Evolutionary conservation across 495 filamentous ascomycete species (phyloP).

Genomic region (Hypoxylon lienhwacheense): DNA sequence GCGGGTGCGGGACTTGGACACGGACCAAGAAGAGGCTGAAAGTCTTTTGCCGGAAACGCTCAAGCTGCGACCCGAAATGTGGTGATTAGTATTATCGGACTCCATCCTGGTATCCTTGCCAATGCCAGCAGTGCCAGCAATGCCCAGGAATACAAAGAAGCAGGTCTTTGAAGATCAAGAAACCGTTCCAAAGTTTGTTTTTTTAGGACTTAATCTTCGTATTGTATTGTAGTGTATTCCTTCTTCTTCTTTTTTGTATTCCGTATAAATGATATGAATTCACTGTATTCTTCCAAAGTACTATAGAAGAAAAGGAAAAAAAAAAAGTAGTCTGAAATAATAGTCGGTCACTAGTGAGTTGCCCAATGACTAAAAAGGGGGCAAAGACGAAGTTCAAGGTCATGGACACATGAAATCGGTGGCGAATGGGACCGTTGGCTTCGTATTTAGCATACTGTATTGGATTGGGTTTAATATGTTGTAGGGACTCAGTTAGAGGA

Average conservation of each 20-base stretch:
- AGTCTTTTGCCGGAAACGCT: slow-evolving; percentile 27
- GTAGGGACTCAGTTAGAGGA: no score
- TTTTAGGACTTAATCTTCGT: no score
- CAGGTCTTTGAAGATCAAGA: slow-evolving; percentile 4
- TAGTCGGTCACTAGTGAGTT: no score
- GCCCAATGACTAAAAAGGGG: background rate
- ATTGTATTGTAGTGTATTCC: no score
- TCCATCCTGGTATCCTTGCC: slow-evolving; percentile 4
- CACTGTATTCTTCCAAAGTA: no score
- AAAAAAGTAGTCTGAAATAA: no score
- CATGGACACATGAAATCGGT: slow-evolving; percentile 9
- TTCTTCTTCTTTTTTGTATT: no score
- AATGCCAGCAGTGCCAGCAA: background rate
- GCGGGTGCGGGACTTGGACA: slow-evolving; percentile 34
- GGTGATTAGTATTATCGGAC: slow-evolving; percentile 9
- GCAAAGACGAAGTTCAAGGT: background rate
- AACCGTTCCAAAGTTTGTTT: background rate
- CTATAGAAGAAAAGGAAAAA: no score
- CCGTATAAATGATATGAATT: no score
- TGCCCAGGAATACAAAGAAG: no score
- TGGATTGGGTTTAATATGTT: no score
- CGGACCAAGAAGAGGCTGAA: slow-evolving; percentile 34
- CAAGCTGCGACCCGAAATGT: slow-evolving; percentile 15
- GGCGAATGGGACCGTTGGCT: slow-evolving; percentile 21
- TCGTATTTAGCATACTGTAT: no score